Evolutionary conservation across 2,329 filamentous ascomycete species (phyloP).

Genomic region (Alternaria infectoria): DNA sequence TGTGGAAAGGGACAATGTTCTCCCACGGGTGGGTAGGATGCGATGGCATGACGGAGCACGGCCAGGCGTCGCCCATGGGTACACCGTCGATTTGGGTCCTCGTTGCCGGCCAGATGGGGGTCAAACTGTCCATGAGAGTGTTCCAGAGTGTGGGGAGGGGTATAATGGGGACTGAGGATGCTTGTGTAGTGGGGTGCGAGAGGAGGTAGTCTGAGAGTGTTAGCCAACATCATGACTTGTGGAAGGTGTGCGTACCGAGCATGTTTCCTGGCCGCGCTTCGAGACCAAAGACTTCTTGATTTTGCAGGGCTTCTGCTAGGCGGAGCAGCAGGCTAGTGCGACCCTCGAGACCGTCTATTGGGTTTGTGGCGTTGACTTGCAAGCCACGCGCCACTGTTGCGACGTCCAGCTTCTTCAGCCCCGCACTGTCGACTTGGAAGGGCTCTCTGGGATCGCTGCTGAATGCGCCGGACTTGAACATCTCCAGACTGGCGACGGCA

Average conservation of each 20-base stretch:
- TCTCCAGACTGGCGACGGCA: constrained; percentile 78
- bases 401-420: constrained; percentile 74
- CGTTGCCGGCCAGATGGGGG: constrained; percentile 85
- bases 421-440: constrained; percentile 86
- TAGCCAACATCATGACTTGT: constrained; percentile 5
- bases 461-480: constrained; percentile 93
- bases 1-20: constrained; percentile 88
- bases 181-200: constrained; percentile 86
- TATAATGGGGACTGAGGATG: constrained; percentile 85
- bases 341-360: constrained; percentile 83
- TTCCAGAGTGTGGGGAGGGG: constrained; percentile 88
- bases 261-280: constrained; percentile 91
- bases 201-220: constrained; percentile 78
- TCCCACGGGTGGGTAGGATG: constrained; percentile 75
- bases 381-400: constrained; percentile 79
- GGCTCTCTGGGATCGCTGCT: constrained; percentile 82
- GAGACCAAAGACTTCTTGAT: constrained; percentile 81
- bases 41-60: constrained; percentile 81
- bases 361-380: constrained; percentile 81
- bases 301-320: constrained; percentile 77
- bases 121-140: constrained; percentile 84
- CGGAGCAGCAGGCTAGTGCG: constrained; percentile 79
- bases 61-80: constrained; percentile 93
- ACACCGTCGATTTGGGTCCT: constrained; percentile 86
- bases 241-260: constrained; percentile 68